Base-by-base conservation (phyloP, 192 early-diverging fungal genomes). In the Podila epicladia region DNA sequence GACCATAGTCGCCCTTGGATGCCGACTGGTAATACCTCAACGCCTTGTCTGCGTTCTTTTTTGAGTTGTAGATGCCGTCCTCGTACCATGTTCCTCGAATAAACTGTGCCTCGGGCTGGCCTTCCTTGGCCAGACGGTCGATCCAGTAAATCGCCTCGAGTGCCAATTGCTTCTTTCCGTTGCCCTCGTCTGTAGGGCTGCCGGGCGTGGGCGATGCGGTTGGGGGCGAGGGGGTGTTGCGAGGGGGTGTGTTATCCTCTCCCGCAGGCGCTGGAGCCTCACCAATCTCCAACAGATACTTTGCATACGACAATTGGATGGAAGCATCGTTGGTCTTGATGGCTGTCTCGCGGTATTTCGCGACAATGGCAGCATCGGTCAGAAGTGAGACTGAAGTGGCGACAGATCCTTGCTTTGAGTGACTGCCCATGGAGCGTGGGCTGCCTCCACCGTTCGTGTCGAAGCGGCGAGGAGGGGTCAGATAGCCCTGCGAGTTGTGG, bases 61-160 rank as follows among this genome's bases (percentile, higher is more conserved):
- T 82, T 26, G 86, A 83, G 1, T 80, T 83, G 66, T 91, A 93
- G 62, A 76, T 74, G n/a, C 92, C 92, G 32, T 86, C 68, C 53
- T 91, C 87, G 69, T 92, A 90, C 92, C 91, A 94, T 15, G 84
- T 85, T 31, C 91, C 94, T 57, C 90, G 89, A 48, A 95, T 92
- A 72, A 88, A 95, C 64, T 89, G 87, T 5, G 94, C 93, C 73
- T 94, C 93, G 1, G 92, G 76, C 71, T 90, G 84, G 31, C 92
- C 89, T 64, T 88, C 87, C 72, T 89, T 90, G 61, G 91, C 91
- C 41, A 94, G 75, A 41, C 85, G 85, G 69, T 93, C 89, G 64
- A 95, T 86, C 92, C 91, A 95, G 83, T 91, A 93, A 13, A 88
- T 82, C 0, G 89, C 92, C 72, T 95, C 94, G 28, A 84, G 66